phyloP scores from a whole-genome alignment of 345 rosid species.

The Salix exigua region DNA sequence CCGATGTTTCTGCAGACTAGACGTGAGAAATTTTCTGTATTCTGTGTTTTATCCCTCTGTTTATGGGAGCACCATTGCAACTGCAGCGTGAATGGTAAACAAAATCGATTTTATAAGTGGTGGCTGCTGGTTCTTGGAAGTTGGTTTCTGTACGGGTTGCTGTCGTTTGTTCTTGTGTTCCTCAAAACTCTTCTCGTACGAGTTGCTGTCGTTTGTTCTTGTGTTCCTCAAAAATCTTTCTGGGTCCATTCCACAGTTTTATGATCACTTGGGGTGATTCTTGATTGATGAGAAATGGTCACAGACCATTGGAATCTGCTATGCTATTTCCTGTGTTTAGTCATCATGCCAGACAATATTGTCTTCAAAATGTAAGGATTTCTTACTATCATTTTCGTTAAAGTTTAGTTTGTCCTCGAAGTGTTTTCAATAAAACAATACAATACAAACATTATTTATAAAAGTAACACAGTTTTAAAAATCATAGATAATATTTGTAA shows the following conservation, averaged over 20 bases:
- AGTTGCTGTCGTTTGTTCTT: neutral
- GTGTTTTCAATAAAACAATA: too few species aligned
- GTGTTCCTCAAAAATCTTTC: neutral
- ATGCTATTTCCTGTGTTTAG: neutral
- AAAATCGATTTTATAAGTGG: neutral
- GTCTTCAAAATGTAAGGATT: neutral
- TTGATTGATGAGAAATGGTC: neutral
- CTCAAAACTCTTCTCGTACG: neutral
- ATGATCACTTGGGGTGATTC: neutral
- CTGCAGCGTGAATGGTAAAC: neutral
- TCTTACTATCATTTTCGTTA: neutral
- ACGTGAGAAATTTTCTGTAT: neutral
- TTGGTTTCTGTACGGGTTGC: neutral
- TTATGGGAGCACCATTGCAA: neutral
- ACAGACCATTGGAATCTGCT: neutral
- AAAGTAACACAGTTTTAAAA: too few species aligned
- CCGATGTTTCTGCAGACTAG: neutral
- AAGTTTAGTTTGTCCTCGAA: neutral
- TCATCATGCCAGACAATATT: neutral
- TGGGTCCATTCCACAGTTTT: neutral
- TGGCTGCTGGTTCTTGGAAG: neutral
- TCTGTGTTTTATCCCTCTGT: neutral
- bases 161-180: too few species aligned
- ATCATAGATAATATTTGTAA: too few species aligned
- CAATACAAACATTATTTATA: too few species aligned